Conservation (phyloP, 1,139 yeast species). For the Eremothecium cymbalariae region DNA sequence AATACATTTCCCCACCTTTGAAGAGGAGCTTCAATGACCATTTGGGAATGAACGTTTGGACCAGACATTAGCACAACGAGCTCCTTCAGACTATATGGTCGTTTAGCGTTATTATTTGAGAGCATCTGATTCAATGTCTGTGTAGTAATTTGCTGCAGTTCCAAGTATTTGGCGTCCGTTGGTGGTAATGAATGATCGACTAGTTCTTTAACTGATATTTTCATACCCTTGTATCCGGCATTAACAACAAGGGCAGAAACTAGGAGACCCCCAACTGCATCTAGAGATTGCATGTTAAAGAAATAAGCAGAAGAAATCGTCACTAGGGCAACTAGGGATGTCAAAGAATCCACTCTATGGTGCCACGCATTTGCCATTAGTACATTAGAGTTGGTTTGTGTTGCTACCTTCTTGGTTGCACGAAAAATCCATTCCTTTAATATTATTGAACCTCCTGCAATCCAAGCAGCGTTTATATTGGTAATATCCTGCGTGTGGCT, state of each 20-base stretch:
- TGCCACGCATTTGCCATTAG: constrained; percentile 98
- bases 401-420: constrained; percentile 74
- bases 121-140: constrained; percentile 31
- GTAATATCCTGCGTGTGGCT: constrained; percentile 43
- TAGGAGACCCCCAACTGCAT: constrained; percentile 81
- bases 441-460: constrained; percentile 79
- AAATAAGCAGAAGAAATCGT: constrained; percentile 83
- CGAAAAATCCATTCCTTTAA: constrained; percentile 81
- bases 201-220: constrained; percentile 62
- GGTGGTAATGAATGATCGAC: constrained; percentile 50
- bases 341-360: constrained; percentile 90
- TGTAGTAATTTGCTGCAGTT: constrained; percentile 35
- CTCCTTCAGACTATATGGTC: constrained; percentile 38
- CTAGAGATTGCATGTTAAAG: constrained; percentile 73
- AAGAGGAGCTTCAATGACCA: constrained; percentile 37
- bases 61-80: constrained; percentile 60
- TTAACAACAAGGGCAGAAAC: constrained; percentile 74
- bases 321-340: constrained; percentile 81
- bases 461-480: constrained; percentile 89
- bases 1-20: constrained; percentile 39
- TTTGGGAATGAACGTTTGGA: constrained; percentile 46
- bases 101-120: constrained; percentile 34
- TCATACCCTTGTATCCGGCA: constrained; percentile 76
- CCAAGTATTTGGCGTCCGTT: constrained; percentile 36
- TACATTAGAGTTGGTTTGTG: constrained; percentile 72